Base-by-base conservation (phyloP, 495 filamentous ascomycete species). In the Penicillium alfredii region DNA sequence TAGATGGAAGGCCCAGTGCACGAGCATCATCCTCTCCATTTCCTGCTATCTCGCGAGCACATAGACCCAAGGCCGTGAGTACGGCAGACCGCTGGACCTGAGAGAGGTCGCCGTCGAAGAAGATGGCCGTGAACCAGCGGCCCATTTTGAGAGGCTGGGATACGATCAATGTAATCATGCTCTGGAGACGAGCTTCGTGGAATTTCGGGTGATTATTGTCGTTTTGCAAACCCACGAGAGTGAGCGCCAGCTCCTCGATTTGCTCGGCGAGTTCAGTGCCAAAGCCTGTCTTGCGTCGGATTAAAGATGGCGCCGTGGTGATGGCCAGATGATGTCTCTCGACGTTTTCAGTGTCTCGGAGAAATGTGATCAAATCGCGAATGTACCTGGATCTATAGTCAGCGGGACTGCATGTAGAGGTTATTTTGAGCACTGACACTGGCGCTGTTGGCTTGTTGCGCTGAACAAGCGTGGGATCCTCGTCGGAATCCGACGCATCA, bases 31-130 rank as follows among this genome's bases (percentile, higher is more conserved):
- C 82, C 16, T 74, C 69, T 17, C 81, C 80, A 36, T 83, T 80
- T 5, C 92, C 89, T 0, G 85, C 88, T 2, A 99, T 59, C 58
- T 97, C 92, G 27, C 92, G 75, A n/a, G 85, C 87, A 30, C 80
- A 76, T 0, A 99, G 64, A 9, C 90, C 89, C 11, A 97, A 64
- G 4, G 82, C 78, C 33, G 82, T 83, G 23, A 97, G 80, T 23
- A 96, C 71, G 0, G 82, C 77, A 8, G 81, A 82, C 21, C 92
- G 73, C 50, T 97, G 90, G 0, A 77, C 72, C 30, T 96, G 68
- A 0, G 88, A 94, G 48, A 90, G 85, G 45, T 97, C 93, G 7
- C 88, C 93, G 24, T 84, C 82, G 53, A 94, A 97, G 62, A 90
- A 94, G 0, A 83, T 80, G 36, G 78, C 80, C 1, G 83, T 74